A percentile compares a stretch with the other conserved stretches of the same genome.
Evolutionary conservation across 176 grass and related monocot genomes (phyloP).

Genomic region (Oryza longistaminata): DNA sequence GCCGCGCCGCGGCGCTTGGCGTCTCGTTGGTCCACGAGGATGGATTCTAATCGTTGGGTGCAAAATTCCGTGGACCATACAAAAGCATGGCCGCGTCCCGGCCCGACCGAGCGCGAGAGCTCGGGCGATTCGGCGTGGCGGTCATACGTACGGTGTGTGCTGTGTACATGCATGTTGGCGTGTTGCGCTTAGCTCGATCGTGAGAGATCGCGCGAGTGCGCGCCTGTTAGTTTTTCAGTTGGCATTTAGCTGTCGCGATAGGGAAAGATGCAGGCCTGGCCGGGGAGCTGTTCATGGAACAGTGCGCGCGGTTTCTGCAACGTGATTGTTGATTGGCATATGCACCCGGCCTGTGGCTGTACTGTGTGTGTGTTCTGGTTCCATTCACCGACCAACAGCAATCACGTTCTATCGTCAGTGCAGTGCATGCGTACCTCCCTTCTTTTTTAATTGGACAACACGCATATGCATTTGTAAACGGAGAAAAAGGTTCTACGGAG

Average conservation of each 20-base stretch:
- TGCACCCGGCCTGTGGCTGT: background rate
- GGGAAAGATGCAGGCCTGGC: background rate
- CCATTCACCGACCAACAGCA: background rate
- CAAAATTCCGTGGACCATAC: slow-evolving; percentile 27
- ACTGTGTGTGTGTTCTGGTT: background rate
- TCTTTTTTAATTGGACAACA: background rate
- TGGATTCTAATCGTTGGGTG: no score
- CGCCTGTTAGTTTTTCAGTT: background rate
- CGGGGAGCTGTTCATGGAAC: background rate
- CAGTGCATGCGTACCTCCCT: no score
- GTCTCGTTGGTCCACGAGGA: no score
- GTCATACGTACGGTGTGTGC: no score
- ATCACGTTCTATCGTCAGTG: background rate
- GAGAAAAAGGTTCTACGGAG: no score
- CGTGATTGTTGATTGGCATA: background rate
- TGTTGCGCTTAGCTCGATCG: background rate
- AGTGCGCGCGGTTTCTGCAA: background rate
- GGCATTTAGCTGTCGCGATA: slow-evolving; percentile 44
- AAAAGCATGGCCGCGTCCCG: slow-evolving; percentile 15
- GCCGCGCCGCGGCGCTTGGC: no score
- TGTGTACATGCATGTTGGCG: background rate
- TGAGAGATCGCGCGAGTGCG: background rate
- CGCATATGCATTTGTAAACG: no score
- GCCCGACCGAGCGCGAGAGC: background rate
- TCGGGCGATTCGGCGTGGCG: background rate